phyloP scores from a whole-genome alignment of 2,329 filamentous ascomycete species.

The Exophiala lecanii-corni region DNA sequence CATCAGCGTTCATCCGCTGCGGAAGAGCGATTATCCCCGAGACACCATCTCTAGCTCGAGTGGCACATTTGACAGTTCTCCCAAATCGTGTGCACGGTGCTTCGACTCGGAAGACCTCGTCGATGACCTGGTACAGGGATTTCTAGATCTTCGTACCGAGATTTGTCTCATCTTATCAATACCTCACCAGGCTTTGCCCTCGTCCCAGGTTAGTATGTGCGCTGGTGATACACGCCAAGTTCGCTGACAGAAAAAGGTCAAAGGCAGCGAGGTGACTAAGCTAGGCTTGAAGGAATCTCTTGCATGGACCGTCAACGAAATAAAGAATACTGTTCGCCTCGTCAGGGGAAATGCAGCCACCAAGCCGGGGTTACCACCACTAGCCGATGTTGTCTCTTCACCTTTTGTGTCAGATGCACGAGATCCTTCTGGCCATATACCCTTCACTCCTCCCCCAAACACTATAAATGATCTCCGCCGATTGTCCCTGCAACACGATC shows the following conservation, averaged over 20 bases:
- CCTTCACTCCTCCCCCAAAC: constrained; percentile 8
- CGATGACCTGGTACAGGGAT: constrained; percentile 17
- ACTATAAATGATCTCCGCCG: constrained; percentile 19
- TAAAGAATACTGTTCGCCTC: constrained; percentile 17
- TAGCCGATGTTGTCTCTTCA: constrained; percentile 17
- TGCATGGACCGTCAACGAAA: constrained; percentile 18
- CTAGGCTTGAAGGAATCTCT: constrained; percentile 23
- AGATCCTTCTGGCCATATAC: constrained; percentile 10
- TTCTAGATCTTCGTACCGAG: constrained; percentile 22
- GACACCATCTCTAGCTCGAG: background rate
- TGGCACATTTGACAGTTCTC: background rate
- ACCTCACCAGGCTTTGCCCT: no score
- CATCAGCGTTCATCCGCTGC: no score
- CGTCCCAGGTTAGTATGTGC: no score
- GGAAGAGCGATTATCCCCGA: background rate
- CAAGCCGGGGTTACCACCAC: constrained; percentile 16
- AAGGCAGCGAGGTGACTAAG: constrained; percentile 17
- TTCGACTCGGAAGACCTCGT: constrained; percentile 17
- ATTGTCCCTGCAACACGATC: constrained; percentile 10
- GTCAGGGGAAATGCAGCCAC: constrained; percentile 12
- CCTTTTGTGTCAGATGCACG: constrained; percentile 15
- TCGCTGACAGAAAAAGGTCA: constrained; percentile 18
- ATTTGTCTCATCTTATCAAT: constrained; percentile 17
- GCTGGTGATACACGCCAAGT: no score
- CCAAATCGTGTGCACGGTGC: constrained; percentile 20